A percentile compares a stretch with the other conserved stretches of the same genome.
phyloP scores from a whole-genome alignment of 1,284 basidiomycete genomes.

The Pseudozyma hubeiensis region DNA sequence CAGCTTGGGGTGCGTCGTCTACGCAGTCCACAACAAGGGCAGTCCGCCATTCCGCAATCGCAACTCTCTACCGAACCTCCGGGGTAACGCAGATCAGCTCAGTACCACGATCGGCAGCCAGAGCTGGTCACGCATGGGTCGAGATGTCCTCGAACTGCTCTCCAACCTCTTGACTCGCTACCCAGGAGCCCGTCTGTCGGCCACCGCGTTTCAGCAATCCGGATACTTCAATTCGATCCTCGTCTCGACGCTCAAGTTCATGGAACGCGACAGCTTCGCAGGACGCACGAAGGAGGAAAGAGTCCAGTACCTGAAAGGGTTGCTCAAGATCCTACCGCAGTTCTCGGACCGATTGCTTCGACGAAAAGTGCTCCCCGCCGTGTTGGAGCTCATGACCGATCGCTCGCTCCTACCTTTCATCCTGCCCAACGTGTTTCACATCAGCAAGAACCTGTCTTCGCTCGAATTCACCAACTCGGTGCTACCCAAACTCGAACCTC shows the following conservation, averaged over 20 bases:
- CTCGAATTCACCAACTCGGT: slow-evolving; percentile 83
- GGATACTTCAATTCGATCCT: slow-evolving; percentile 93
- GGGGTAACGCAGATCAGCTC: slow-evolving; percentile 78
- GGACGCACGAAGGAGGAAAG: slow-evolving; percentile 94
- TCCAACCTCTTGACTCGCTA: slow-evolving; percentile 74
- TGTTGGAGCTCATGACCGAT: slow-evolving; percentile 70
- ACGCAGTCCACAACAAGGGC: slow-evolving; percentile 83
- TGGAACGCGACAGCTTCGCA: slow-evolving; percentile 94
- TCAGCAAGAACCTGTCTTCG: slow-evolving; percentile 78
- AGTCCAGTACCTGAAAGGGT: slow-evolving; percentile 87
- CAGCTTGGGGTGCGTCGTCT: slow-evolving; percentile 86
- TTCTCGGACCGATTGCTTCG: slow-evolving; percentile 89
- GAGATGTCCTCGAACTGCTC: slow-evolving; percentile 60
- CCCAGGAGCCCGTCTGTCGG: slow-evolving; percentile 79
- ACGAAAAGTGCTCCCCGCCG: slow-evolving; percentile 90
- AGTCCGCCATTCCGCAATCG: slow-evolving; percentile 88
- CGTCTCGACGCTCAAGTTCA: slow-evolving; percentile 94
- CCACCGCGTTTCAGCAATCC: slow-evolving; percentile 81
- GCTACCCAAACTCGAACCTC: slow-evolving; percentile 86
- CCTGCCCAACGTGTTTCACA: slow-evolving; percentile 96
- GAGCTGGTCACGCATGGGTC: slow-evolving; percentile 54
- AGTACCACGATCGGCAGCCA: slow-evolving; percentile 36
- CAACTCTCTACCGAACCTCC: slow-evolving; percentile 81
- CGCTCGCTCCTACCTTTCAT: slow-evolving; percentile 82
- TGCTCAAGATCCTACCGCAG: slow-evolving; percentile 81